Evolutionary conservation across 176 grass and related monocot species (phyloP).

Genomic region (Ampelocalamus luodianensis): DNA sequence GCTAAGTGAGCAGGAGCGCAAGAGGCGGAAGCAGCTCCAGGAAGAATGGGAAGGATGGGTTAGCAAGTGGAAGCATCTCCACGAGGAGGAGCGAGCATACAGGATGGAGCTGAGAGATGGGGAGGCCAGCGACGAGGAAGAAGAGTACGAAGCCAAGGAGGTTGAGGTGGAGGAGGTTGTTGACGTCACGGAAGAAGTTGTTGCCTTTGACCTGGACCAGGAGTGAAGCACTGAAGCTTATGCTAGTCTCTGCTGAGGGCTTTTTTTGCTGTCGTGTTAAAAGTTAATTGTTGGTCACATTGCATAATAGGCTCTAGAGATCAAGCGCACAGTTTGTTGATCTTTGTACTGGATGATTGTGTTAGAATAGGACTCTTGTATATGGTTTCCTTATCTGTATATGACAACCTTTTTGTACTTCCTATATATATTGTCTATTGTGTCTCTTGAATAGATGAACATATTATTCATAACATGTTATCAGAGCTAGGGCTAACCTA

Average conservation of each 20-base stretch:
- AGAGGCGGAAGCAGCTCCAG: constrained; percentile 66
- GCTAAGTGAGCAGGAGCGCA: constrained; percentile 71
- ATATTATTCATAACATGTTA: too few relatives aligned
- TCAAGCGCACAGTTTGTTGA: constrained; percentile 29
- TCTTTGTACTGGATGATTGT: constrained; percentile 25
- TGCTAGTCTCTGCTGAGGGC: constrained; percentile 24
- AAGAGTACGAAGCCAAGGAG: constrained; percentile 85
- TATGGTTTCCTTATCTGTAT: too few relatives aligned
- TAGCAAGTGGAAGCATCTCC: constrained; percentile 67
- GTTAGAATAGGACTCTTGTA: too few relatives aligned
- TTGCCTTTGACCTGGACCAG: constrained; percentile 68
- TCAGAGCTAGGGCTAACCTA: too few relatives aligned
- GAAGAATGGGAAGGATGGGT: constrained; percentile 91
- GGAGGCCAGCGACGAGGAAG: constrained; percentile 75
- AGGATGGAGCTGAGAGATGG: constrained; percentile 72
- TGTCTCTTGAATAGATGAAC: too few relatives aligned
- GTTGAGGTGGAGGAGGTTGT: constrained; percentile 84
- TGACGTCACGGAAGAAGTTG: constrained; percentile 57
- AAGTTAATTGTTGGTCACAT: not conserved
- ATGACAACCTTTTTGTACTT: too few relatives aligned
- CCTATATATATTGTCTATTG: too few relatives aligned
- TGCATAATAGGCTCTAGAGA: constrained; percentile 34
- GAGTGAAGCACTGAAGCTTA: constrained; percentile 43
- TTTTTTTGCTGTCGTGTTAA: not conserved
- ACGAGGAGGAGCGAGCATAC: constrained; percentile 65